Evolutionary conservation across 2,329 filamentous ascomycete species (phyloP).

Genomic region (Penicillium sp.): DNA sequence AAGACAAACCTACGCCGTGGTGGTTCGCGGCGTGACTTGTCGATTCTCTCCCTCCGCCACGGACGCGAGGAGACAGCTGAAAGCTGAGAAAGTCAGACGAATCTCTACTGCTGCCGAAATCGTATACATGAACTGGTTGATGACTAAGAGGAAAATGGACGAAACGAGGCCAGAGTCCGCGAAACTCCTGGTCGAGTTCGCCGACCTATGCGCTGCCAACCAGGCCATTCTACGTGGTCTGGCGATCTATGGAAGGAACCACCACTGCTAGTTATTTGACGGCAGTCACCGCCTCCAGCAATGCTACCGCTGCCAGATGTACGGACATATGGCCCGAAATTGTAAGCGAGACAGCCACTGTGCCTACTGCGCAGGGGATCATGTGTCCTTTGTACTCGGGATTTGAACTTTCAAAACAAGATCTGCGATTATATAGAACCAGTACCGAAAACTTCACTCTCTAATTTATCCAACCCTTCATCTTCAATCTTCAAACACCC

Average conservation of each 20-base stretch:
- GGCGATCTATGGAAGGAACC: not conserved
- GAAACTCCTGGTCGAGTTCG: not conserved
- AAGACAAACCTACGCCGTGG: not conserved
- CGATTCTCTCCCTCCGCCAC: not conserved
- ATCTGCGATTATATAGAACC: no score
- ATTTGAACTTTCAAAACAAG: no score
- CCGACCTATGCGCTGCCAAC: not conserved
- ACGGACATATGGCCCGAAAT: not conserved
- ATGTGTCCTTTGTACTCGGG: no score
- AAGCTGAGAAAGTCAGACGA: not conserved
- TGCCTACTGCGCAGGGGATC: not conserved
- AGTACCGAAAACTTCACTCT: not conserved
- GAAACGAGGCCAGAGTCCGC: not conserved
- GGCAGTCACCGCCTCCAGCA: not conserved
- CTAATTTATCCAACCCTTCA: not conserved
- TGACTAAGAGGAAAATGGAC: not conserved
- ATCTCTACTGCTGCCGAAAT: not conserved
- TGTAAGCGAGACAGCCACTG: not conserved
- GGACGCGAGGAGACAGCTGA: not conserved
- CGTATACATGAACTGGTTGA: not conserved
- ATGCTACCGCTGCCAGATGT: not conserved
- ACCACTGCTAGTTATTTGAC: conserved; percentile 3
- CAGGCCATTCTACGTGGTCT: not conserved
- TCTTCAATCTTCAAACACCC: not conserved
- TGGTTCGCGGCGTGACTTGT: not conserved